Conservation (phyloP, 2,329 filamentous ascomycete species). For the Elsinoe ampelina region DNA sequence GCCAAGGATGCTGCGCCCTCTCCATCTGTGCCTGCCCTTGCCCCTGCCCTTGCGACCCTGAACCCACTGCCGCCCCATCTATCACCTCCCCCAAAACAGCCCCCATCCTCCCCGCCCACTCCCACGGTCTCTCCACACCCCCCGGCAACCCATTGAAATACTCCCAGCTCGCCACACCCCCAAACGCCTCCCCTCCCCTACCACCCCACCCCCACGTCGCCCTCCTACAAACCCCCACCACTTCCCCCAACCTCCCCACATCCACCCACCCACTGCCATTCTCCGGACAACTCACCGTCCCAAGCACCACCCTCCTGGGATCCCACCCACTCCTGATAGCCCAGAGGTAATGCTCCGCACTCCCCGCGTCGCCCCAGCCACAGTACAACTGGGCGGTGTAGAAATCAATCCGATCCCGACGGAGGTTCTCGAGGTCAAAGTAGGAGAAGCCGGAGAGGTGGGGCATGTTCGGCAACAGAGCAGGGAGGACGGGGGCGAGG, state of each 20-base stretch:
- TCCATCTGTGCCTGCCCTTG: constrained; percentile 21
- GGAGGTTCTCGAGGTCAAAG: constrained; percentile 58
- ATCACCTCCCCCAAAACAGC: constrained; percentile 29
- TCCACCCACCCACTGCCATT: constrained; percentile 60
- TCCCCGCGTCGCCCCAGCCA: constrained; percentile 65
- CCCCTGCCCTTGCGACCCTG: not conserved
- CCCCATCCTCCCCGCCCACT: constrained; percentile 56
- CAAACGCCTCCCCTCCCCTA: constrained; percentile 44
- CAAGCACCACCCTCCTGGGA: constrained; percentile 64
- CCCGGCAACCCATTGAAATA: constrained; percentile 77
- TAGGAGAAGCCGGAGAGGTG: constrained; percentile 81
- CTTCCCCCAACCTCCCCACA: constrained; percentile 46
- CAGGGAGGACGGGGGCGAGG: constrained; percentile 71
- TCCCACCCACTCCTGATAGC: constrained; percentile 59
- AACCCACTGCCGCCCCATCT: constrained; percentile 19
- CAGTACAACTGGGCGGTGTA: constrained; percentile 94
- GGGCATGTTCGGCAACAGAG: constrained; percentile 46
- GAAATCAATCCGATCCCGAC: constrained; percentile 61
- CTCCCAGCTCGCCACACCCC: constrained; percentile 91
- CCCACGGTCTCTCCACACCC: constrained; percentile 54
- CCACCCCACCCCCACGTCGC: constrained; percentile 41
- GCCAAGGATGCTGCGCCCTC: constrained; percentile 30
- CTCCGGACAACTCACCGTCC: constrained; percentile 66
- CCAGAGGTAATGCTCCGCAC: constrained; percentile 42
- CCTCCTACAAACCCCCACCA: constrained; percentile 48